Evolutionary conservation across 768 basidiomycete species (phyloP), one percentile per base, ranked within the genome.

Genomic region (Xerocomellus amylosporus): DNA sequence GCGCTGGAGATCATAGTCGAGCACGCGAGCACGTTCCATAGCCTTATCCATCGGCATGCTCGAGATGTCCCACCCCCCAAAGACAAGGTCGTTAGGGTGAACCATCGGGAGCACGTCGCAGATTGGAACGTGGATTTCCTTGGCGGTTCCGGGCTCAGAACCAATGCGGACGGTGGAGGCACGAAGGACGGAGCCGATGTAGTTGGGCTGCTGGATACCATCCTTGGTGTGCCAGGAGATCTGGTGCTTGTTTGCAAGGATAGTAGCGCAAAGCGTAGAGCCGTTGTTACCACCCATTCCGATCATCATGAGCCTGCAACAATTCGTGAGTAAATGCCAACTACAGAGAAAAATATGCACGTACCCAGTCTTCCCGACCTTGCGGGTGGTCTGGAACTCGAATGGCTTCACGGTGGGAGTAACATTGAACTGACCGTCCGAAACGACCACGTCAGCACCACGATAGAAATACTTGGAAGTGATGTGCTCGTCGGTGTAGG

Each of bases 51-150:
- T 82, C 39, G 84, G 71, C 37, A 84, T 40, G 40, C 86, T 82
- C 40, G 94, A 97, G 66, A 99, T 98, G 66, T 99, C 97, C 97
- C 96, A 99, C 19, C 97, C 96, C 46, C 97, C 93, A 58, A 98
- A 83, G 61, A 97, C 91, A 66, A 98, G 87, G 74, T 98, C 97
- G 67, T 97, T 95, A 46, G 96, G 96, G 75, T 98, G 94, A 45
- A 95, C 93, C 92, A 96, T 97, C 45, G 95, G 95, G 40, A 97
- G 81, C 58, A 98, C 84, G 65, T 96, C 94, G 10, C 87, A 90
- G 65, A 98, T 76, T 17, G 97, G 97, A 58, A 96, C 86, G 65
- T 94, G 81, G 60, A 98, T 83, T 66, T 98, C 97, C 75, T 93
- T 91, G 62, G 88, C 89, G 3, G 86, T 85, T 30, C 71, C 66